These are phyloP conservation scores for Tuber borchii DNA, from an alignment of 495 filamentous ascomycete species.

Conservation along the genomic window DNA sequence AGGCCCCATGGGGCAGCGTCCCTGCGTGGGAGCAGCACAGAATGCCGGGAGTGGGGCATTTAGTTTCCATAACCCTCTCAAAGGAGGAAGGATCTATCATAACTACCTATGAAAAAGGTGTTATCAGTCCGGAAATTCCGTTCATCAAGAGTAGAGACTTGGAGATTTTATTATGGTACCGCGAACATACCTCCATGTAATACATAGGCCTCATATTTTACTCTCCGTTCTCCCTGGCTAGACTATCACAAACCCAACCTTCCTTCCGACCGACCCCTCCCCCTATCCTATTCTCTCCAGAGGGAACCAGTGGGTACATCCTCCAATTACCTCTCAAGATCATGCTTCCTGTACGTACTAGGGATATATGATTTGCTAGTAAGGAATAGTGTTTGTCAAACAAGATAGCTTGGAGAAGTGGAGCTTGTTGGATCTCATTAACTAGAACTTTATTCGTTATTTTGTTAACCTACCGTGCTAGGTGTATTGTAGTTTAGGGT, in stretches of 20 bases:
- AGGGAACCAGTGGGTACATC: not conserved
- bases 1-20: not conserved
- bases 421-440: no score
- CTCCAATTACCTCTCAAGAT: not conserved
- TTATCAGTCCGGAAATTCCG: not conserved
- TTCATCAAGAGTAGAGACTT: not conserved
- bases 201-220: not conserved
- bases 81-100: not conserved
- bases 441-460: no score
- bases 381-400: no score
- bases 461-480: no score
- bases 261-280: no score
- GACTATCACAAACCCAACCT: not conserved
- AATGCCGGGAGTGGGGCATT: no score
- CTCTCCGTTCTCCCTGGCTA: not conserved
- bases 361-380: no score
- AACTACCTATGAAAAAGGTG: not conserved
- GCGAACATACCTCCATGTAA: not conserved
- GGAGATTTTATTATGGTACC: not conserved
- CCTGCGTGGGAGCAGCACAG: not conserved
- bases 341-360: no score
- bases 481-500: no score
- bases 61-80: not conserved
- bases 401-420: no score
- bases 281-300: not conserved